A percentile compares a stretch with the other conserved stretches of the same genome.
phyloP scores from a whole-genome alignment of 2,329 filamentous ascomycete species.

The Clonostachys sp. region DNA sequence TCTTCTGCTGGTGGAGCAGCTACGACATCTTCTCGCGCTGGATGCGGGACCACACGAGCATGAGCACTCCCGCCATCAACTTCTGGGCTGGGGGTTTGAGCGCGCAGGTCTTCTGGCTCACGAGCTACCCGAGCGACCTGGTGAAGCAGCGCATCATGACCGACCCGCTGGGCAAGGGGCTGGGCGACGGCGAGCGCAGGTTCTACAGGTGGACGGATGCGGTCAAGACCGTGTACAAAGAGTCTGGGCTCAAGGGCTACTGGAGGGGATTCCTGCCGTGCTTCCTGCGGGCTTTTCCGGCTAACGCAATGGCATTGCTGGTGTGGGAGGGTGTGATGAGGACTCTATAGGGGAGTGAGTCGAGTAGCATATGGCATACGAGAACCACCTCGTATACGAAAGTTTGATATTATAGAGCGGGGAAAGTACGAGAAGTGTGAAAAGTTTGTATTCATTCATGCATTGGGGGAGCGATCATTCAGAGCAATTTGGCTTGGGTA shows the following conservation, averaged over 20 bases:
- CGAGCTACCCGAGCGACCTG: conserved; percentile 86
- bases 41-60: conserved; percentile 60
- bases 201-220: conserved; percentile 80
- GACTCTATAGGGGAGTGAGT: conserved; percentile 36
- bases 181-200: conserved; percentile 61
- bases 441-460: too few species aligned
- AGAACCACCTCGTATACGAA: not conserved
- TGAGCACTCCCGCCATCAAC: conserved; percentile 79
- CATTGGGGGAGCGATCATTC: too few species aligned
- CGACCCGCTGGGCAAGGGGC: conserved; percentile 70
- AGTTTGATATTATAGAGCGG: not conserved
- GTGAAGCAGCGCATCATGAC: conserved; percentile 98
- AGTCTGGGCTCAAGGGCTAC: conserved; percentile 74
- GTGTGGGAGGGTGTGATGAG: conserved; percentile 93
- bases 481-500: too few species aligned
- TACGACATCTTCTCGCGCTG: conserved; percentile 79
- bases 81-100: conserved; percentile 96
- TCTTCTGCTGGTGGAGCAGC: conserved; percentile 98
- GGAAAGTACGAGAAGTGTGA: not conserved
- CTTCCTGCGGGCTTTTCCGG: conserved; percentile 89
- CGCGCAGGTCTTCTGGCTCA: conserved; percentile 93
- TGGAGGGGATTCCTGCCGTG: conserved; percentile 94
- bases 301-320: conserved; percentile 89
- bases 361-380: not conserved
- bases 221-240: conserved; percentile 68